Evolutionary conservation across 768 basidiomycete species (phyloP).

Genomic region (Termitomyces sp.): DNA sequence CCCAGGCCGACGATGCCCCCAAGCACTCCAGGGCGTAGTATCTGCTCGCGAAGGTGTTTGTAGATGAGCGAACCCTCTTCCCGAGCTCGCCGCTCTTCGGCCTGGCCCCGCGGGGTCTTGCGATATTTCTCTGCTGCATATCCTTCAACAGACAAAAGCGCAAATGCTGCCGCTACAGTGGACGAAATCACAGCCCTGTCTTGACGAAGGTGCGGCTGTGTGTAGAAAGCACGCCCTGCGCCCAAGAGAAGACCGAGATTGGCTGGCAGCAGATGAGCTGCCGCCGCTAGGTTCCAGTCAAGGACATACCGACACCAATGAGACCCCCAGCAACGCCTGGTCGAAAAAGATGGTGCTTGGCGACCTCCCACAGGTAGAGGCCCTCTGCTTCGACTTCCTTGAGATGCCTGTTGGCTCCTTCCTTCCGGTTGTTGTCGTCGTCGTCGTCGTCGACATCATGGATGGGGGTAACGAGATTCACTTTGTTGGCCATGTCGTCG

Average conservation of each 20-base stretch:
- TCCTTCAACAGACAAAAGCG: slow-evolving; percentile 62
- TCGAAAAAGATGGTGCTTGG: slow-evolving; percentile 55
- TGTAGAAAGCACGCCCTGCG: slow-evolving; percentile 63
- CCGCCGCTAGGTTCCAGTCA: neutral
- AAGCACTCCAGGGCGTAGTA: slow-evolving; percentile 64
- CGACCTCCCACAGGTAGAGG: slow-evolving; percentile 47
- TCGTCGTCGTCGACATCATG: slow-evolving; percentile 14
- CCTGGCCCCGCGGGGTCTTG: slow-evolving; percentile 55
- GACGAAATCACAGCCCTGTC: slow-evolving; percentile 54
- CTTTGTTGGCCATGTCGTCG: slow-evolving; percentile 49
- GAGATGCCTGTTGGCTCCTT: slow-evolving; percentile 32
- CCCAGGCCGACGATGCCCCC: slow-evolving; percentile 63
- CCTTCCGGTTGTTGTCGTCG: slow-evolving; percentile 13
- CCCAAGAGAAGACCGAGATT: slow-evolving; percentile 70
- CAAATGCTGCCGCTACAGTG: slow-evolving; percentile 51
- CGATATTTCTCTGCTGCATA: slow-evolving; percentile 60
- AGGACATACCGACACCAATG: slow-evolving; percentile 58
- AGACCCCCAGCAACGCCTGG: slow-evolving; percentile 74
- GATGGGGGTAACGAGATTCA: slow-evolving; percentile 49
- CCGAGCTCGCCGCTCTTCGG: slow-evolving; percentile 54
- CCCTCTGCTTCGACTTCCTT: slow-evolving; percentile 52
- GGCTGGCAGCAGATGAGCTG: slow-evolving; percentile 36
- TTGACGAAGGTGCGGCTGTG: slow-evolving; percentile 55
- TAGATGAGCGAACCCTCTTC: slow-evolving; percentile 58
- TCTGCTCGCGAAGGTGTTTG: slow-evolving; percentile 49